A percentile compares a stretch with the other conserved stretches of the same genome.
These are phyloP conservation scores for Vigna mungo DNA, from an alignment of 306 rosid species.

Conservation along the genomic window DNA sequence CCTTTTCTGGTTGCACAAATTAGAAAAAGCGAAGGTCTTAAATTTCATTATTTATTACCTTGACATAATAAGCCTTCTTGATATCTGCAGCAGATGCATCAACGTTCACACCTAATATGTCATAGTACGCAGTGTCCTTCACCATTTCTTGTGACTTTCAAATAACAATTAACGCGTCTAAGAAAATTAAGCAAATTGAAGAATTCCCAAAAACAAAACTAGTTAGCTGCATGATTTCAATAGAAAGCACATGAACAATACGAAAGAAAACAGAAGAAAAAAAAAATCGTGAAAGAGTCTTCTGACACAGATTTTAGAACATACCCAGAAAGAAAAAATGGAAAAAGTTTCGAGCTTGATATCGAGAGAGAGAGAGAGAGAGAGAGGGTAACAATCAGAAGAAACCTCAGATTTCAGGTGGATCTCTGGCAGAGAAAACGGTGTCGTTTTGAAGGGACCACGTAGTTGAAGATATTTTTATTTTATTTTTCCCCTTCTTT, in stretches of 20 bases:
- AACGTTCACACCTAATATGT: conserved; percentile 72
- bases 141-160: conserved; percentile 61
- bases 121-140: conserved; percentile 80
- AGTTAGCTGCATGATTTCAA: conserved; percentile 6
- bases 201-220: not conserved
- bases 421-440: conserved; percentile 41
- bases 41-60: conserved; percentile 53
- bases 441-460: conserved; percentile 24
- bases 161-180: conserved; percentile 48
- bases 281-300: not conserved
- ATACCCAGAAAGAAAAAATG: conserved; percentile 28
- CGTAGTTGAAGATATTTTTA: not conserved
- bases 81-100: conserved; percentile 81
- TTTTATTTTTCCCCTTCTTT: not conserved
- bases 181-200: conserved; percentile 37
- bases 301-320: conserved; percentile 3
- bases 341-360: conserved; percentile 25
- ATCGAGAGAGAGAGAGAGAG: not conserved
- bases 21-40: conserved; percentile 15
- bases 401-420: conserved; percentile 4
- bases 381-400: not conserved
- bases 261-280: not conserved
- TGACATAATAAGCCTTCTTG: conserved; percentile 89
- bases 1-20: not conserved
- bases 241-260: not conserved